These are phyloP conservation scores for Auriscalpium microsporum DNA, from an alignment of 768 basidiomycete genomes.

Conservation along the genomic window DNA sequence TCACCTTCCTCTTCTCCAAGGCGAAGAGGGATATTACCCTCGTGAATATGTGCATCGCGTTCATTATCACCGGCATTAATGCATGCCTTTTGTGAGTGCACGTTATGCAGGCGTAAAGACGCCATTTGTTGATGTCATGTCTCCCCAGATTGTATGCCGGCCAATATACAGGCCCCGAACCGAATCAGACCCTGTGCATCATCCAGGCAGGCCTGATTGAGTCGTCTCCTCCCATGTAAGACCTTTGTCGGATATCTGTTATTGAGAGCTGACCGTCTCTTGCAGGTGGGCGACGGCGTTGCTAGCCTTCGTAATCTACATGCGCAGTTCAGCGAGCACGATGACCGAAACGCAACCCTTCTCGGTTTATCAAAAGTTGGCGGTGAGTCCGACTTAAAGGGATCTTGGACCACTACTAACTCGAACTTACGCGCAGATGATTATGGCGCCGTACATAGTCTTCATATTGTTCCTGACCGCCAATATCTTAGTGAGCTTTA, in stretches of 20 bases:
- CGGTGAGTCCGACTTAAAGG: too few relatives aligned
- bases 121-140: not conserved
- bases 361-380: too few relatives aligned
- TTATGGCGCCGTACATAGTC: not conserved
- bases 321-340: not conserved
- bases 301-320: not conserved
- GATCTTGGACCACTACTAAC: too few relatives aligned
- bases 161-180: not conserved
- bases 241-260: not conserved
- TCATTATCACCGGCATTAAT: slow-evolving; percentile 38
- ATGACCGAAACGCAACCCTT: not conserved
- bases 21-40: slow-evolving; percentile 33
- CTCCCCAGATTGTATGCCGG: not conserved
- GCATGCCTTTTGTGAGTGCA: slow-evolving; percentile 35
- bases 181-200: not conserved
- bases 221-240: not conserved
- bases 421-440: not conserved
- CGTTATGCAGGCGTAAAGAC: not conserved
- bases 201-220: not conserved
- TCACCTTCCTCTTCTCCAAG: slow-evolving; percentile 35
- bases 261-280: not conserved
- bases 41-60: slow-evolving; percentile 39
- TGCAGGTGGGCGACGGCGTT: not conserved
- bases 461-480: not conserved
- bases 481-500: not conserved